phyloP scores from a whole-genome alignment of 495 filamentous ascomycete genomes.

The Hyaloscypha hepaticicola region DNA sequence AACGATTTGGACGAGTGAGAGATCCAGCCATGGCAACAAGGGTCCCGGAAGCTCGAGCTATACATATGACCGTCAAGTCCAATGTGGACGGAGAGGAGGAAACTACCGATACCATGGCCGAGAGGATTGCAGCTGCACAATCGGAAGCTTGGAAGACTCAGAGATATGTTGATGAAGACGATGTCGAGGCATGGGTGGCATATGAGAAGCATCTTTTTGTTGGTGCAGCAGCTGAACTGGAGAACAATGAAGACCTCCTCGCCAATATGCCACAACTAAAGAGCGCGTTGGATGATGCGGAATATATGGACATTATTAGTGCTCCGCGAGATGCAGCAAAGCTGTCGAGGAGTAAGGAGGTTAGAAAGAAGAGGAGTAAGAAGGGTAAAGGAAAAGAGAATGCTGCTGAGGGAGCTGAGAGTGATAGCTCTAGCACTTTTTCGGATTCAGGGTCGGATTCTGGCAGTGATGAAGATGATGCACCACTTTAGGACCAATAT shows the following conservation, averaged over 20 bases:
- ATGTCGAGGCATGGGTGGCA: slow-evolving; percentile 58
- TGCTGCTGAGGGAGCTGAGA: slow-evolving; percentile 12
- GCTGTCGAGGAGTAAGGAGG: slow-evolving; percentile 44
- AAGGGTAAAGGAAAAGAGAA: slow-evolving; percentile 26
- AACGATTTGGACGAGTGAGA: slow-evolving; percentile 38
- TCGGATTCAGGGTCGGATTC: slow-evolving; percentile 14
- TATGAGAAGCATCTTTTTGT: slow-evolving; percentile 61
- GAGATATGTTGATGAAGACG: slow-evolving; percentile 68
- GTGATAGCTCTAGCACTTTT: slow-evolving; percentile 14
- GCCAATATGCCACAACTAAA: slow-evolving; percentile 46
- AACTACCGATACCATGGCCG: slow-evolving; percentile 49
- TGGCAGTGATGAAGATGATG: slow-evolving; percentile 1
- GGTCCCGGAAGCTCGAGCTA: slow-evolving; percentile 54
- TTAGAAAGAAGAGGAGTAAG: slow-evolving; percentile 35
- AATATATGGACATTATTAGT: slow-evolving; percentile 66
- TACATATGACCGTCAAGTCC: slow-evolving; percentile 68
- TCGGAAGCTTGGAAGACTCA: slow-evolving; percentile 67
- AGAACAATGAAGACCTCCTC: slow-evolving; percentile 6
- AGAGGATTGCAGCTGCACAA: slow-evolving; percentile 54
- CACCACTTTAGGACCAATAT: not conserved
- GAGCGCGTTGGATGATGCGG: slow-evolving; percentile 51
- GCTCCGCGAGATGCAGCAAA: slow-evolving; percentile 42
- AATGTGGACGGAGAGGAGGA: slow-evolving; percentile 54
- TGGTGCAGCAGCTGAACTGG: slow-evolving; percentile 12
- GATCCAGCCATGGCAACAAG: slow-evolving; percentile 43